Evolutionary conservation across 2,329 filamentous ascomycete genomes (phyloP).

Genomic region (Fusarium nematophilum): DNA sequence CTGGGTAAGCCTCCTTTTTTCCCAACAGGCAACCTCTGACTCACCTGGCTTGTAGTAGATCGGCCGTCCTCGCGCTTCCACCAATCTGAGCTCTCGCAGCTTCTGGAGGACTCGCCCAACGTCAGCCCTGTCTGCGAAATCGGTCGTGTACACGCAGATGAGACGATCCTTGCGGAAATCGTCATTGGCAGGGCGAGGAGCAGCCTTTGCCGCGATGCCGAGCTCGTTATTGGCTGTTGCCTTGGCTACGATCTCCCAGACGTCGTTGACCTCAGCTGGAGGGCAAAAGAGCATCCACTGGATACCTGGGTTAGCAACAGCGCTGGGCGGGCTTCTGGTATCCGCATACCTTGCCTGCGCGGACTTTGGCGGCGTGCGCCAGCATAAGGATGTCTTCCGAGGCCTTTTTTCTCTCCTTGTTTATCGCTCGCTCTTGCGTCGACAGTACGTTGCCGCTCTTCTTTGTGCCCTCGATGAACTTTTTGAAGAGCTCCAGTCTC

Average conservation of each 20-base stretch:
- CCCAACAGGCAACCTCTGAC: conserved; percentile 40
- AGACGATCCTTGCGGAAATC: conserved; percentile 60
- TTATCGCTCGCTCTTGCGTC: conserved; percentile 59
- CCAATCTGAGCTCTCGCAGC: conserved; percentile 71
- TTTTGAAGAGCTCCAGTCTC: conserved; percentile 58
- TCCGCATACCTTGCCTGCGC: conserved; percentile 71
- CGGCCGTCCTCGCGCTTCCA: conserved; percentile 56
- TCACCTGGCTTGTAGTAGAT: conserved; percentile 85
- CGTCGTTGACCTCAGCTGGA: conserved; percentile 64
- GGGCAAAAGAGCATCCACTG: conserved; percentile 81
- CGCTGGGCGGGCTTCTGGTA: neutral
- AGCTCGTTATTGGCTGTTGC: conserved; percentile 76
- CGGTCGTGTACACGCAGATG: conserved; percentile 81
- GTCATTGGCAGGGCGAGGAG: conserved; percentile 62
- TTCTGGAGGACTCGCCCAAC: conserved; percentile 73
- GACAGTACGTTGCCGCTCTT: conserved; percentile 48
- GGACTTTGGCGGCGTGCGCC: conserved; percentile 68
- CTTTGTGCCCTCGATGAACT: conserved; percentile 62
- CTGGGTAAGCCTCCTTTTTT: conserved; percentile 23
- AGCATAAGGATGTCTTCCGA: conserved; percentile 68
- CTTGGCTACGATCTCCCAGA: conserved; percentile 75
- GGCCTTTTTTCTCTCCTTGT: conserved; percentile 61
- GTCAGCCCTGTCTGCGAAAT: conserved; percentile 77
- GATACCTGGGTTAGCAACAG: conserved; percentile 51
- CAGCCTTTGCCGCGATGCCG: conserved; percentile 78